Evolutionary conservation across 768 basidiomycete species (phyloP), one percentile per base, ranked within the genome.

Genomic region (Crassisporium funariophilum): DNA sequence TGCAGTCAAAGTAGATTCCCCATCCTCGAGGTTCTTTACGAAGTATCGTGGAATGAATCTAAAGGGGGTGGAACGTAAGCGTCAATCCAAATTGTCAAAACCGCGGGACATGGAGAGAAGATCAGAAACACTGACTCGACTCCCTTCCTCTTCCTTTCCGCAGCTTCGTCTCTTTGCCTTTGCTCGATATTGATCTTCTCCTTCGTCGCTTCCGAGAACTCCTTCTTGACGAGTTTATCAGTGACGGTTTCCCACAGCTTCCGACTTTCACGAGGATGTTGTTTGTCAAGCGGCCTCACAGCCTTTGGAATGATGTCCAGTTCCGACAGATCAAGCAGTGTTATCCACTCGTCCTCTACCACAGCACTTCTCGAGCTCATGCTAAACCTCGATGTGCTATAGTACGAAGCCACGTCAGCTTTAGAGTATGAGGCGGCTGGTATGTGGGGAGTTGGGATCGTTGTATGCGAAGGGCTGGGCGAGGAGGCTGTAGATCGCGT

Each of bases 141-240:
- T 13, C 87, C 90, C 47, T 82, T 87, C 64, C 76, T 79, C 75
- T 91, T 95, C 68, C 92, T 76, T 64, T 92, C 90, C 9, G 86
- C 88, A 5, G 93, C 90, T 23, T 83, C 79, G 49, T 98, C 94
- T 41, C 97, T 73, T 74, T 98, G 97, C 61, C 64, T 80, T 77
- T 98, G 95, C 70, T 99, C 97, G 46, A 99, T 95, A 4, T 67
- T 67, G 42, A 93, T 80, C 76, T 99, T 99, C 72, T 88, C 81
- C 73, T 78, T 88, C 47, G 92, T 98, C 42, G 97, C 97, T 33
- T 95, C 91, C 17, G 80, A 77, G 68, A 80, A 99, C 61, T 95
- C 89, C 78, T 97, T 98, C 61, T 71, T 78, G 35, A 89, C 39
- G 46, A 98, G 67, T 48, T 78, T 73, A 35, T 69, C 75, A 41